Evolutionary conservation across 768 basidiomycete species (phyloP), one percentile per base, ranked within the genome.

Genomic region (Russula sp.): DNA sequence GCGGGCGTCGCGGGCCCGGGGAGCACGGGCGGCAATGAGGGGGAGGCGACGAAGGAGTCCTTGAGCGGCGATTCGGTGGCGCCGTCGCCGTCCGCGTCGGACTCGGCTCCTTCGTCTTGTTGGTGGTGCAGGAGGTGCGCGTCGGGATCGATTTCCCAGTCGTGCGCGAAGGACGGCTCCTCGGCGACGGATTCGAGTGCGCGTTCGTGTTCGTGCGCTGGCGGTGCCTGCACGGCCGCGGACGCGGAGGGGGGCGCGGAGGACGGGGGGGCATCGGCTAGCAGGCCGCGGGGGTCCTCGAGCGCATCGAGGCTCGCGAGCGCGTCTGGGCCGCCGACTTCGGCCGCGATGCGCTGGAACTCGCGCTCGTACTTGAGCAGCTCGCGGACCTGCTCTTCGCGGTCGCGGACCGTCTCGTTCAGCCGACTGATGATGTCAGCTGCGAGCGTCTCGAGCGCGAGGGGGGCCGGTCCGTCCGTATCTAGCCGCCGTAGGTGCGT

Each of bases 371-470:
- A 88, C 66, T 86, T 88, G 40, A 86, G 75, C 57, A 94, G 74
- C 70, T 86, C 89, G 56, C 92, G 86, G 4, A 91, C 83, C 74
- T 94, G 92, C 3, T 79, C 81, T 72, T 94, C 92, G 61, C 92
- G 82, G 68, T 91, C 86, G 52, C 85, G 83, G 40, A 84, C 82
- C 13, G 85, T 82, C 60, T 88, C 86, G 73, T 92, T 88, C 63
- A 94, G 80, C 40, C 82, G 80, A 42, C 90, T 82, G 68, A 95
- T 89, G 64, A 91, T 79, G 66, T 88, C 84, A 18, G 87, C 84
- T 6, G 92, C 88, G 48, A 90, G 77, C 47, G 74, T 77, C 74
- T 95, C 92, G 64, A 94, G 75, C 60, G 66, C 59, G 18, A 73
- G 70, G 49, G 71, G 69, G 20, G 69, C 40, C 10, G 72, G 64